Evolutionary conservation across 2,329 filamentous ascomycete genomes (phyloP), one percentile per base, ranked within the genome.

Genomic region (Thermothelomyces thermophilus): DNA sequence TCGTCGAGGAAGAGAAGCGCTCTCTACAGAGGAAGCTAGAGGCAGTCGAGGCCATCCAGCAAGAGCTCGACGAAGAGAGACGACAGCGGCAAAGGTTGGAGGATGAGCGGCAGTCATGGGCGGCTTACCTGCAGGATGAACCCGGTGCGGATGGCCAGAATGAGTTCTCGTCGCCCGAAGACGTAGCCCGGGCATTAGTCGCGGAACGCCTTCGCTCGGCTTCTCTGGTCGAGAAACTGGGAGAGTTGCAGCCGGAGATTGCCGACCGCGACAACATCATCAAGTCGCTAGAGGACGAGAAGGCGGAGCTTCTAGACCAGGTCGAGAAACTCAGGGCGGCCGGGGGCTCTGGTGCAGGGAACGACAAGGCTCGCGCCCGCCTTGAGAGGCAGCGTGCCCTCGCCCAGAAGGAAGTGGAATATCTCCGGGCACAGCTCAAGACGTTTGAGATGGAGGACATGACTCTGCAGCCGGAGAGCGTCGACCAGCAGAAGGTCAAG

Each of bases 1-100:
- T 98, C 2, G 86, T 97, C 0, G 90, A 98, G 64, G 93, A 98
- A 66, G 90, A 98, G 71, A 97, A 97, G 73, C 77, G 87, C 54
- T 80, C 82, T 0, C 70, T 98, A 19, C 85, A 93, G 65, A 82
- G 83, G 28, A 88, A 83, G 62, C 66, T 98, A 1, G 82, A 88
- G 53, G 74, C 85, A 33, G 84, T 91, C 66, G 82, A 87, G 50
- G 75, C 80, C 11, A 62, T 95, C 9, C 82, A 93, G 61, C 74
- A 79, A 24, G 87, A 96, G 62, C 73, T 97, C 11, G 76, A 80
- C 9, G 91, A 95, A 64, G 80, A 86, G 17, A 80, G 86, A 54
- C 75, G 95, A 34, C 90, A 95, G 62, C 84, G 87, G 47, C 87
- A 94, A 62, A 78, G 90, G 3, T 72, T 98, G 0, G 89, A 97